Evolutionary conservation across 202 grass and related monocot genomes (phyloP).

Genomic region (Hordeum pubiflorum): DNA sequence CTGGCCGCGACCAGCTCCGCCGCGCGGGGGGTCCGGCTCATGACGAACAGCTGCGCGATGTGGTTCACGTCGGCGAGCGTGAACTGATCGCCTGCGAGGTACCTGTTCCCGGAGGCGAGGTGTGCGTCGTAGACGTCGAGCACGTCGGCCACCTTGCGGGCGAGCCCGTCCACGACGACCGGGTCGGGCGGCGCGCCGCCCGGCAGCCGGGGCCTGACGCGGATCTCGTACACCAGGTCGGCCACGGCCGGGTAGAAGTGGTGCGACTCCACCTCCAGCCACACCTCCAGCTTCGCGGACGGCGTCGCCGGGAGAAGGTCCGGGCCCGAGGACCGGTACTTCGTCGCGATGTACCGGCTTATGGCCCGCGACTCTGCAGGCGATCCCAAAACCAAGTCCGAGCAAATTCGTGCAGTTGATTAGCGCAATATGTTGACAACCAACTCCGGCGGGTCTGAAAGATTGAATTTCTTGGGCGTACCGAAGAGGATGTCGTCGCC

Average conservation of each 20-base stretch:
- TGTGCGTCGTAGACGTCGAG: constrained; percentile 52
- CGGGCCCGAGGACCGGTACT: constrained; percentile 20
- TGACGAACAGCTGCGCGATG: constrained; percentile 27
- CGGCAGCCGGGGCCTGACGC: constrained; percentile 31
- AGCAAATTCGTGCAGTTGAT: not conserved
- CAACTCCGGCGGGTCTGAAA: not conserved
- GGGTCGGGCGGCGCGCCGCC: constrained; percentile 24
- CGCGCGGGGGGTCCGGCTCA: constrained; percentile 23
- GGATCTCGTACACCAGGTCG: constrained; percentile 27
- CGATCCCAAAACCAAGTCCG: not conserved
- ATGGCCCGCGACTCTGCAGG: constrained; percentile 51
- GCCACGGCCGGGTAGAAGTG: constrained; percentile 32
- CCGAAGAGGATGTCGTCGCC: constrained; percentile 38
- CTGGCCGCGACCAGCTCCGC: constrained; percentile 29
- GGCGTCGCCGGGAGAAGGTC: constrained; percentile 28
- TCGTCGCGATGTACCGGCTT: constrained; percentile 35
- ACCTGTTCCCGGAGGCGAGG: constrained; percentile 37
- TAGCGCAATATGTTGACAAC: not conserved
- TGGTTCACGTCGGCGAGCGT: constrained; percentile 53
- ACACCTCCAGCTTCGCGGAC: constrained; percentile 33
- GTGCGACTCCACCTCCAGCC: constrained; percentile 56
- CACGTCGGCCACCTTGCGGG: constrained; percentile 23
- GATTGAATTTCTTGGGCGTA: not conserved
- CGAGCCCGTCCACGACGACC: constrained; percentile 26
- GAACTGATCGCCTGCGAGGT: constrained; percentile 34